Percentiles rank a stretch among this genome's conserved stretches.
Conservation (phyloP, 1,284 basidiomycete genomes). For the Ustilago shanxiensis region DNA sequence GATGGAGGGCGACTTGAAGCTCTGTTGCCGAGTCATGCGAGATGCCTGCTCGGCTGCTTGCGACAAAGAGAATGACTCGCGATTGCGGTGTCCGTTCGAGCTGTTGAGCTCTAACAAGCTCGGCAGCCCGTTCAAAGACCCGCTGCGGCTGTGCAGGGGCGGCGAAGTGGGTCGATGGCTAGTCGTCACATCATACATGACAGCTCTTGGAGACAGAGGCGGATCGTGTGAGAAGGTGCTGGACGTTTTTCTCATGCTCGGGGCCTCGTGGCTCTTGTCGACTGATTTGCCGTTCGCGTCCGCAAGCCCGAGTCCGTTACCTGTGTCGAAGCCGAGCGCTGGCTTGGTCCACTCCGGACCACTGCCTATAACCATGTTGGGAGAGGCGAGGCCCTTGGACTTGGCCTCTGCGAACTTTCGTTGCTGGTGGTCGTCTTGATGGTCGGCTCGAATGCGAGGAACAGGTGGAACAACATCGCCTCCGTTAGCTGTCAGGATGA, state of each 20-base stretch:
- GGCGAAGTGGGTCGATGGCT: slow-evolving; percentile 64
- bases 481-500: slow-evolving; percentile 48
- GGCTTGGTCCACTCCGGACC: slow-evolving; percentile 19
- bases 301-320: not conserved
- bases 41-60: slow-evolving; percentile 49
- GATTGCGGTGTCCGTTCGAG: slow-evolving; percentile 17
- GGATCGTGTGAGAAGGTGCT: slow-evolving; percentile 26
- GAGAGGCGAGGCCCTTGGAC: slow-evolving; percentile 41
- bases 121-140: slow-evolving; percentile 49
- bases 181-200: slow-evolving; percentile 66
- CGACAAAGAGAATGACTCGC: slow-evolving; percentile 48
- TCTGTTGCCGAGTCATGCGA: slow-evolving; percentile 16
- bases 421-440: not conserved
- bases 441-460: slow-evolving; percentile 16
- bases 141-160: slow-evolving; percentile 41
- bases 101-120: slow-evolving; percentile 53
- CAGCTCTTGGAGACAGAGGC: slow-evolving; percentile 43
- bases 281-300: not conserved
- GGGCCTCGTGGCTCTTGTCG: slow-evolving; percentile 4
- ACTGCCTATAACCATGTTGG: slow-evolving; percentile 31
- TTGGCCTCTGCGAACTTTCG: slow-evolving; percentile 43
- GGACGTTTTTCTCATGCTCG: slow-evolving; percentile 14
- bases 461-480: slow-evolving; percentile 23
- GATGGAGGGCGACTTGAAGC: slow-evolving; percentile 10
- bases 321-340: not conserved